Evolutionary conservation across 371 early-diverging fungal genomes (phyloP), one percentile per base, ranked within the genome.

Genomic region (Chytridium lagenaria): DNA sequence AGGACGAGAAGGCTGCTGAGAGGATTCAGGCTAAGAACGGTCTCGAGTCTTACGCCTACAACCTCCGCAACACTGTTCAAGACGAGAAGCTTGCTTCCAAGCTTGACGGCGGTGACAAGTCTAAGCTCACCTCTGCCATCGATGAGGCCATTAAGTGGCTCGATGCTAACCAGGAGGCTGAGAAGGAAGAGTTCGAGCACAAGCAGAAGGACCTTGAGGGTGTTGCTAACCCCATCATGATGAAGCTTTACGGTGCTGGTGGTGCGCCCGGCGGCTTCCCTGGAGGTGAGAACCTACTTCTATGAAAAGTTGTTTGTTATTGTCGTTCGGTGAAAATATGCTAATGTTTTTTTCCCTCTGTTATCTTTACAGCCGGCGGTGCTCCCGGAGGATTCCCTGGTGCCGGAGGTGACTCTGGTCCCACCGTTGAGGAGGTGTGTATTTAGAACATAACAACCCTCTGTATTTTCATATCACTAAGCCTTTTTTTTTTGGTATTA

Each of bases 121-220:
- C 83, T 81, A 94, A 90, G 85, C 88, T 97, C 76, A 83, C 85
- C 69, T 79, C 80, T 65, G 93, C 94, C 61, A 89, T 95, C 80
- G 87, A 93, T 76, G 94, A 95, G 74, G 83, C 93, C 78, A 93
- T 92, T 87, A 84, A 86, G 80, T 95, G 93, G 96, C 87, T 94
- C 80, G 98, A 96, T 74, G 81, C 86, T 75, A 91, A 90, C 83
- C 92, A 89, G 80, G 95, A 95, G 87, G 97, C 93, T 38, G 86
- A 91, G 80, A 96, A 95, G 89, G 95, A 95, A 81, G 97, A 96
- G 87, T 97, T 90, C 84, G 97, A 97, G 82, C 80, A 87, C 82
- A 86, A 88, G 78, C 95, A 95, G 86, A 96, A 96, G 92, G 94
- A 95, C 81, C 89, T 98, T 67, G 97, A 98, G 88, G 90, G 86